phyloP scores from a whole-genome alignment of 176 grass and related monocot species.

The Tuctoria greenei region DNA sequence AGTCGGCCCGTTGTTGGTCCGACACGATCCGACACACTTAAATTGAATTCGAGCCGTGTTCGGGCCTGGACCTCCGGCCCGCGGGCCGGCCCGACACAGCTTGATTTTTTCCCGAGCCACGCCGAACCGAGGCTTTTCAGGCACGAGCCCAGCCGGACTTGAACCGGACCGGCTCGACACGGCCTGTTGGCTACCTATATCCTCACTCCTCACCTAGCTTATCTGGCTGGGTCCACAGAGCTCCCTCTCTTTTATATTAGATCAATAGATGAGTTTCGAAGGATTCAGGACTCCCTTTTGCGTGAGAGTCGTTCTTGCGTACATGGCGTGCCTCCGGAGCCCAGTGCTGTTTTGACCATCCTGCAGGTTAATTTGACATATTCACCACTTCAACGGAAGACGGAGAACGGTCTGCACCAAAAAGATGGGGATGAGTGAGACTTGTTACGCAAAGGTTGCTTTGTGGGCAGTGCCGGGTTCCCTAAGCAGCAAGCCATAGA shows the following conservation, averaged over 20 bases:
- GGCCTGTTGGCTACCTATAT: no score
- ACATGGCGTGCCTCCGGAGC: neutral
- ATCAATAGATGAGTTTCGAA: neutral
- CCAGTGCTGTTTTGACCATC: neutral
- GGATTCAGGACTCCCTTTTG: neutral
- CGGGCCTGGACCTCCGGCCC: no score
- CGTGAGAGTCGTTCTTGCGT: constrained; percentile 12
- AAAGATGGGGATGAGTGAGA: neutral
- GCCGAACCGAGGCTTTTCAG: no score
- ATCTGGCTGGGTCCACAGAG: no score
- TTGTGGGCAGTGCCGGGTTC: neutral
- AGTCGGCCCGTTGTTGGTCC: no score
- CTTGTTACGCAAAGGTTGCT: neutral
- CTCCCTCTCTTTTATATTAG: neutral
- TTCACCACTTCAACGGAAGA: neutral
- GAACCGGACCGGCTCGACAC: no score
- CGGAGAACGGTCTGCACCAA: neutral
- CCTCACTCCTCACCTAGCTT: no score
- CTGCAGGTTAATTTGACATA: neutral
- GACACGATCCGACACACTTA: no score
- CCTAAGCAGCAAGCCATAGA: neutral
- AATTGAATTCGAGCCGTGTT: no score
- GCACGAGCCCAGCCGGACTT: no score
- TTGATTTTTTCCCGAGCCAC: no score
- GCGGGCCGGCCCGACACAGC: no score